Evolutionary conservation across 2,329 filamentous ascomycete species (phyloP), one percentile per base, ranked within the genome.

Genomic region (Acephala macrosclerotiorum): DNA sequence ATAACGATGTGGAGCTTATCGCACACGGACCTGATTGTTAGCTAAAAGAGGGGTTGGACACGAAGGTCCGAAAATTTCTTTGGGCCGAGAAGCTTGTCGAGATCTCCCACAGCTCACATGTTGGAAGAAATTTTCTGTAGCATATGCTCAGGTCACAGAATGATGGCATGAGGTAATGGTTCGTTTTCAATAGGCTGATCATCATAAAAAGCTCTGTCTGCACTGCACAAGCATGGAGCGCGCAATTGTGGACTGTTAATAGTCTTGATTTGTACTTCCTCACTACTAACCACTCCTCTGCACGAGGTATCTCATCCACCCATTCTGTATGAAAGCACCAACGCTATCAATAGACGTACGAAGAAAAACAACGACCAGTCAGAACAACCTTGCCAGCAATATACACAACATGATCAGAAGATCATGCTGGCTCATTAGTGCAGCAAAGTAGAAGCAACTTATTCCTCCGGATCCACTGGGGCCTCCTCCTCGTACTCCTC

Each of bases 401-500:
- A 69, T 62, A 67, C 67, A 62, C 65, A 65, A 70, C 73, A 67
- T 70, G 66, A 66, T 70, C 58, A 63, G 64, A 38, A 67, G 63
- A 70, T 70, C 61, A 70, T 67, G 67, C 29, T 66, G 61, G 16
- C 62, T 66, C 70, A 68, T 67, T 57, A 68, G 36, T 60, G 55
- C 58, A 66, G 68, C 64, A 70, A 67, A 61, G 65, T 57, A 63
- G 51, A 59, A 61, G 55, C 20, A 42, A 71, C 71, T 65, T 76
- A 76, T 66, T 75, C 72, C 81, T 92, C 90, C 83, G 94, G 91
- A 81, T 93, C 90, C 70, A 88, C 76, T 75, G 89, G 89, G 72
- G 85, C 87, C 83, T 97, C 94, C 82, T 97, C 94, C 77, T 91
- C 91, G 78, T 82, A 83, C 80, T 97, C 94, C 85, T 97, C 94